Evolutionary conservation across 768 basidiomycete species (phyloP), one percentile per base, ranked within the genome.

Genomic region (Hygrophoropsis aurantiaca): DNA sequence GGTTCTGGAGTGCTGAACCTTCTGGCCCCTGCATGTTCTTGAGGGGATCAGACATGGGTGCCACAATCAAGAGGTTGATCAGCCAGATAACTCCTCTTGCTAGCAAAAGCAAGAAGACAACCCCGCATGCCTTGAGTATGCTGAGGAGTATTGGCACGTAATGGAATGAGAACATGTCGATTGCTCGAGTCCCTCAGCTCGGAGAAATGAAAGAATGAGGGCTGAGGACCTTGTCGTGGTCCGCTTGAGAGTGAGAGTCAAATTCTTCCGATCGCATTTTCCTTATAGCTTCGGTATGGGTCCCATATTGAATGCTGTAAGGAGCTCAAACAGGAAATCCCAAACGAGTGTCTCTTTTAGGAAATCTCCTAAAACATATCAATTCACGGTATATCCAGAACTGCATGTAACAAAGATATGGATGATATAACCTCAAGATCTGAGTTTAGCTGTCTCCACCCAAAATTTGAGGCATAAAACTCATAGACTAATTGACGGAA

Each of bases 41-140:
- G 38, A 82, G 61, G 15, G 79, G 78, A 58, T 81, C 79, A 33
- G 62, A 69, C 3, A 67, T 58, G 11, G 80, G 78, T n/a, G 66
- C 55, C 16, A 79, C 41, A 32, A 75, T 27, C 16, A 79, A 47
- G 58, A 75, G 57, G 49, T 78, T 69, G 39, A 76, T 39, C 44
- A 78, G 56, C 71, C 74, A 77, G 15, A 67, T 26, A 11, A 67
- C 20, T 26, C 61, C 69, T 54, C 70, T 66, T 15, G 68, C 62
- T 35, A 74, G 18, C 33, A 72, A 52, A 42, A 72, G 54, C 37
- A 60, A 51, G 33, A 63, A 25, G 19, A 60, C 62, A 18, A 72
- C 55, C 30, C 56, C 44, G 23, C 62, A 50, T 34, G 59, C 57
- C 55, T 71, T 70, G 36, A 58, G 49, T 16, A 52, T 27, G 18